These are phyloP conservation scores for Botrytis fabae DNA, from an alignment of 2,329 filamentous ascomycete species.

Conservation along the genomic window DNA sequence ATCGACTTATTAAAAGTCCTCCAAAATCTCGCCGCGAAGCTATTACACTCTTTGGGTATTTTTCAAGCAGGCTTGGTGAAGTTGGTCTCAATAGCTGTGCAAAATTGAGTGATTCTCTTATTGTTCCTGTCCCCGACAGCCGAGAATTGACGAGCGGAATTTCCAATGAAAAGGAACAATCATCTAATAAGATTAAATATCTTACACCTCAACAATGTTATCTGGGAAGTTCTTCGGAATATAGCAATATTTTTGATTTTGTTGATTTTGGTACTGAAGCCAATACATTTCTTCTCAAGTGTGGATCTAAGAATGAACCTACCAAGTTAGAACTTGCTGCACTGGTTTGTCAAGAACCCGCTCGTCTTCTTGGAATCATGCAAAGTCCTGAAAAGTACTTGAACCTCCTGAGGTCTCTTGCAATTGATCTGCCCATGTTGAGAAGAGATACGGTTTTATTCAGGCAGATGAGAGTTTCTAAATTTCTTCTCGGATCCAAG, in stretches of 20 bases:
- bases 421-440: conserved; percentile 67
- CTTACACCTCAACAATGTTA: conserved; percentile 76
- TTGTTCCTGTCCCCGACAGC: conserved; percentile 65
- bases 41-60: conserved; percentile 75
- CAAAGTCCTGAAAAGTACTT: conserved; percentile 85
- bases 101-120: conserved; percentile 62
- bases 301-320: conserved; percentile 89
- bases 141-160: conserved; percentile 31
- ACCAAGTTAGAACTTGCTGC: conserved; percentile 82
- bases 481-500: conserved; percentile 81
- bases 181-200: conserved; percentile 47
- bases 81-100: conserved; percentile 61
- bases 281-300: conserved; percentile 83
- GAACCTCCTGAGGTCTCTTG: conserved; percentile 75
- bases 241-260: conserved; percentile 93
- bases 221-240: conserved; percentile 68
- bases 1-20: conserved; percentile 68
- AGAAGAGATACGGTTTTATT: conserved; percentile 79
- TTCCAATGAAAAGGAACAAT: conserved; percentile 46
- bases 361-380: conserved; percentile 75
- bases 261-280: conserved; percentile 89
- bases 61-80: conserved; percentile 74
- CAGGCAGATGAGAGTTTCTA: conserved; percentile 69
- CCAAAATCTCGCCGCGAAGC: conserved; percentile 69
- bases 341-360: conserved; percentile 81